Conservation (phyloP, 805 yeast species). For the Saccharomycopsis amapae region DNA sequence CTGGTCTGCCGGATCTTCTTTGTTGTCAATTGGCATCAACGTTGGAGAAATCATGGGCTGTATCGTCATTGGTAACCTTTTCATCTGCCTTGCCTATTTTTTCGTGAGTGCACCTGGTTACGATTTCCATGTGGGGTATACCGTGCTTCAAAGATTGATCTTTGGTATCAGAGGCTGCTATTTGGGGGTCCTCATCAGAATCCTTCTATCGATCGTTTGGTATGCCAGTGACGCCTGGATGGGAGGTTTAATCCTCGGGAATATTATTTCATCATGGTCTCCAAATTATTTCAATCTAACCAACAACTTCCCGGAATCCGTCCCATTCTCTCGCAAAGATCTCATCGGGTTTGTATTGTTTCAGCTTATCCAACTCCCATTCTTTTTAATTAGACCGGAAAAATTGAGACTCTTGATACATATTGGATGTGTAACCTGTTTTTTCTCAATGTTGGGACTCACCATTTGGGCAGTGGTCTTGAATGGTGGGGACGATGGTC, state of each 20-base stretch:
- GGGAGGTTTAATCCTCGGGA: conserved; percentile 36
- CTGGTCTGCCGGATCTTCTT: conserved; percentile 31
- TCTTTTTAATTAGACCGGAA: conserved; percentile 29
- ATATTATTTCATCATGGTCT: conserved; percentile 36
- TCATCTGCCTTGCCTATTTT: conserved; percentile 29
- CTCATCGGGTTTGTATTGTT: conserved; percentile 35
- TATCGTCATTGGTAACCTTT: conserved; percentile 38
- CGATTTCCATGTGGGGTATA: conserved; percentile 30
- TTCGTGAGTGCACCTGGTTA: conserved; percentile 25
- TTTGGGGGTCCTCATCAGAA: conserved; percentile 36
- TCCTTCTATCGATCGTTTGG: conserved; percentile 40
- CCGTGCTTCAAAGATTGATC: conserved; percentile 38
- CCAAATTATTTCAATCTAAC: conserved; percentile 29
- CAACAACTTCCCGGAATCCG: conserved; percentile 16
- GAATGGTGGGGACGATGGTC: conserved; percentile 31
- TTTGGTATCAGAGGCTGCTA: conserved; percentile 42
- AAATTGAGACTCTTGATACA: conserved; percentile 15
- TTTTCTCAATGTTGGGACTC: conserved; percentile 32
- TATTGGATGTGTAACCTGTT: conserved; percentile 25
- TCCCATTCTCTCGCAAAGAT: conserved; percentile 32
- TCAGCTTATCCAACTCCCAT: conserved; percentile 29
- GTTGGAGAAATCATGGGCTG: conserved; percentile 41
- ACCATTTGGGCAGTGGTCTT: conserved; percentile 26
- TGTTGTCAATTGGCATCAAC: conserved; percentile 24
- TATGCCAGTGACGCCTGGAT: conserved; percentile 41